These are phyloP conservation scores for Leccinum uliginosum DNA, from an alignment of 768 basidiomycete species.

Conservation along the genomic window DNA sequence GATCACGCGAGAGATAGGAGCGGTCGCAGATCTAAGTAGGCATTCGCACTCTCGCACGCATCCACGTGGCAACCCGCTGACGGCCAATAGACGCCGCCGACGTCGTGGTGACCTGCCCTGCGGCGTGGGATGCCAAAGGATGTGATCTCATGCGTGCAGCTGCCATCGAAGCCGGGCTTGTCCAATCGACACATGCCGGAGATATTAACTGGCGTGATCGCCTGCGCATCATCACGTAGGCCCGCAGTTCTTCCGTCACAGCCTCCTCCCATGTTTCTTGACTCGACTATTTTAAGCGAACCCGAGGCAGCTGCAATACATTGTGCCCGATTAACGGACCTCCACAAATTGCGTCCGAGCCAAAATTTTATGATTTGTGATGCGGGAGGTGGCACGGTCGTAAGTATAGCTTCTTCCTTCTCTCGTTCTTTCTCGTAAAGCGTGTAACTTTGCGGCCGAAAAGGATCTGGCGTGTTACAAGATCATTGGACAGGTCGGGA, in stretches of 20 bases:
- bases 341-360: slow-evolving; percentile 73
- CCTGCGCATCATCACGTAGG: slow-evolving; percentile 73
- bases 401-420: slow-evolving; percentile 28
- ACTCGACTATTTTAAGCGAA: slow-evolving; percentile 36
- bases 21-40: slow-evolving; percentile 80
- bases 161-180: slow-evolving; percentile 76
- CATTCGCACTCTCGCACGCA: background rate
- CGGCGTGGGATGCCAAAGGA: slow-evolving; percentile 86
- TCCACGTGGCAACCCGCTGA: background rate
- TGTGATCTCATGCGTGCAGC: slow-evolving; percentile 84
- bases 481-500: slow-evolving; percentile 76
- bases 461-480: slow-evolving; percentile 55
- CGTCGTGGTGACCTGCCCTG: slow-evolving; percentile 84
- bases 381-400: slow-evolving; percentile 80
- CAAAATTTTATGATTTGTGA: slow-evolving; percentile 93
- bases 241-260: slow-evolving; percentile 1
- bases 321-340: slow-evolving; percentile 74
- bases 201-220: slow-evolving; percentile 78
- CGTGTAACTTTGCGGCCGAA: slow-evolving; percentile 10
- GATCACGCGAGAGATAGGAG: slow-evolving; percentile 83
- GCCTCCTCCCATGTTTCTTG: background rate
- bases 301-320: slow-evolving; percentile 91
- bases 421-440: background rate
- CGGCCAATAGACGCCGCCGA: slow-evolving; percentile 63
- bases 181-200: slow-evolving; percentile 63